Percentiles rank a stretch among this genome's conserved stretches.
Conservation (phyloP, 495 filamentous ascomycete genomes). For the Lasiosphaeris hirsuta region DNA sequence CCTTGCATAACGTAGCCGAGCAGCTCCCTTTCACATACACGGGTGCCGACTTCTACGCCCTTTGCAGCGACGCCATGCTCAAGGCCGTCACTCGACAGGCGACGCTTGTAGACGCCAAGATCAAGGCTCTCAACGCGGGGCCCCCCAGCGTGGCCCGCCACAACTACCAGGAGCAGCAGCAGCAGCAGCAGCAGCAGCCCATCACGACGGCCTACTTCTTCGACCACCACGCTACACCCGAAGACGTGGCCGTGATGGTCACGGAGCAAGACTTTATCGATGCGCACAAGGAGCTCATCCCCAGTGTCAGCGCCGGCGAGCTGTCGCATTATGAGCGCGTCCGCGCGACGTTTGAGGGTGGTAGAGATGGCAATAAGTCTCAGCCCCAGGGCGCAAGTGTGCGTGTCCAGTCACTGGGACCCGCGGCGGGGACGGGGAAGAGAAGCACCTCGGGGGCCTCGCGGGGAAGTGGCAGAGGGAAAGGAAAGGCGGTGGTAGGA, state of each 20-base stretch:
- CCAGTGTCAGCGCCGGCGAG: constrained; percentile 88
- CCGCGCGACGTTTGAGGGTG: constrained; percentile 71
- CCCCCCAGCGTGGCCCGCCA: constrained; percentile 14
- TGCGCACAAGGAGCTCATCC: constrained; percentile 81
- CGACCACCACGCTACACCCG: constrained; percentile 78
- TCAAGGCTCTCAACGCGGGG: constrained; percentile 56
- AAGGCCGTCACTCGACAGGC: constrained; percentile 95
- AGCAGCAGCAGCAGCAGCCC: constrained; percentile 17
- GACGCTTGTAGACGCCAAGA: constrained; percentile 76
- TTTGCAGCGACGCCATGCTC: constrained; percentile 97
- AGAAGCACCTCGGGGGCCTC: constrained; percentile 15
- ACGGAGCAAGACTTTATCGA: constrained; percentile 80
- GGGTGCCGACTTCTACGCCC: constrained; percentile 91
- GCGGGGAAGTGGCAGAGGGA: constrained; percentile 48
- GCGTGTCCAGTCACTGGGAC: constrained; percentile 35
- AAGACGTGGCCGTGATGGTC: constrained; percentile 82
- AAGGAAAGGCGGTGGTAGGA: constrained; percentile 40
- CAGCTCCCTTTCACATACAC: constrained; percentile 92
- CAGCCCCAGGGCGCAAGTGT: constrained; percentile 25
- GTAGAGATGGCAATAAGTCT: constrained; percentile 26
- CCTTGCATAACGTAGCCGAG: constrained; percentile 69
- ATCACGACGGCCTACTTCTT: constrained; percentile 90
- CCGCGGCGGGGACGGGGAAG: constrained; percentile 12
- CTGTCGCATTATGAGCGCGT: constrained; percentile 88
- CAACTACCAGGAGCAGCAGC: constrained; percentile 1